Base-by-base conservation (phyloP, 495 filamentous ascomycete genomes). In the Penicillium riverlandense region DNA sequence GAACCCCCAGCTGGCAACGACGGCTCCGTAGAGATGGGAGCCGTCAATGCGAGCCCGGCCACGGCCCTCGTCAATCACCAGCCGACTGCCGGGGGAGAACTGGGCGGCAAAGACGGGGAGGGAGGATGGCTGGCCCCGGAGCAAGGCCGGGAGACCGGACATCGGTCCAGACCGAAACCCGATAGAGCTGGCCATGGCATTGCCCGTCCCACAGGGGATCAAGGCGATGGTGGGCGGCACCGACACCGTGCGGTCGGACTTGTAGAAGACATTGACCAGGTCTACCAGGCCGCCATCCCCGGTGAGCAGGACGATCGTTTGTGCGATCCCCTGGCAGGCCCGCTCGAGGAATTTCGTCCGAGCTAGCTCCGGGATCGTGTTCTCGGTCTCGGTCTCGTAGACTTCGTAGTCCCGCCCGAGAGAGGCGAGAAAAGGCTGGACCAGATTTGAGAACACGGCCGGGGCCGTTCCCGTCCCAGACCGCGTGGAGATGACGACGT, bases 221-320 rank as follows among this genome's bases (percentile, higher is more conserved):
- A 92, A 57, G 7, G 71, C 72, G 45, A 96, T 66, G 2, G 67
- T 70, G 0, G 86, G 86, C 12, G 44, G 42, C 2, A 48, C 27
- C 13, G 41, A 29, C 9, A 49, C 11, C 12, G 30, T 27, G n/a
- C 35, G 44, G 7, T 39, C 34, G 4, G 55, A 49, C 47, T 53
- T 55, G 40, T 76, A 66, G 11, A 86, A 67, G 1, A 62, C 63
- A 56, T 96, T 95, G 44, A 96, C 57, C 0, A 87, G 62, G 48
- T 97, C 90, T 7, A 85, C 68, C 0, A 94, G 52, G 1, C 86
- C 90, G 4, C 90, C 91, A 61, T 97, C 91, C 2, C 91, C 91
- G 29, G 84, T 86, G 0, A 97, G 72, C 7, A 96, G 71, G 28
- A 96, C 56, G 13, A 95, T 65, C 0, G 80, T 85, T 53, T 80